phyloP scores from a whole-genome alignment of 768 basidiomycete genomes.

The Rhodosporidiobolus sp. region DNA sequence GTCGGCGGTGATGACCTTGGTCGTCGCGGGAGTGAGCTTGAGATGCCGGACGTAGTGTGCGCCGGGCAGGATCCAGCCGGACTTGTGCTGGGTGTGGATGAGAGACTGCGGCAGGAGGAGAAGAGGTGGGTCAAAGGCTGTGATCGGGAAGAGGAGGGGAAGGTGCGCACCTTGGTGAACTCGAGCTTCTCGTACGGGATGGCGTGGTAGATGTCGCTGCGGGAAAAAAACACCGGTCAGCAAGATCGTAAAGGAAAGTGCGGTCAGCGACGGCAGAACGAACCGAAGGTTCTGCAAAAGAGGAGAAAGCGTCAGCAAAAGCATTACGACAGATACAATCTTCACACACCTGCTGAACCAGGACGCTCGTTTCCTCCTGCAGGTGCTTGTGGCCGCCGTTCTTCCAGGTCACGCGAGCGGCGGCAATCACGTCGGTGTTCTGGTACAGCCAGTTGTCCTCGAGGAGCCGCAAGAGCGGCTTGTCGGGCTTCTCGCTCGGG shows the following conservation, averaged over 20 bases:
- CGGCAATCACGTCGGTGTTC: conserved; percentile 1
- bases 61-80: conserved; percentile 12
- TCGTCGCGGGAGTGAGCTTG: background rate
- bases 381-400: background rate
- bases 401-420: background rate
- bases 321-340: too few species aligned
- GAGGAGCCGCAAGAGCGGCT: background rate
- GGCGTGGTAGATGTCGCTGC: conserved; percentile 7
- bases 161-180: conserved; percentile 3
- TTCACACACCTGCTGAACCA: background rate
- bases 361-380: background rate
- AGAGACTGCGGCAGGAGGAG: background rate
- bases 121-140: background rate
- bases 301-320: background rate
- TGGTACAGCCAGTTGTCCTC: conserved; percentile 3
- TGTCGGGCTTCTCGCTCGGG: background rate
- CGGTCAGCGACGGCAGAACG: background rate
- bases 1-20: conserved; percentile 6
- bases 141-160: background rate
- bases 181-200: conserved; percentile 3
- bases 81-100: background rate
- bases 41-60: conserved; percentile 1
- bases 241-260: too few species aligned
- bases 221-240: too few species aligned
- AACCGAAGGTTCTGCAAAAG: too few species aligned